Conservation (phyloP, 495 filamentous ascomycete genomes). For the Xylaria telfairii region DNA sequence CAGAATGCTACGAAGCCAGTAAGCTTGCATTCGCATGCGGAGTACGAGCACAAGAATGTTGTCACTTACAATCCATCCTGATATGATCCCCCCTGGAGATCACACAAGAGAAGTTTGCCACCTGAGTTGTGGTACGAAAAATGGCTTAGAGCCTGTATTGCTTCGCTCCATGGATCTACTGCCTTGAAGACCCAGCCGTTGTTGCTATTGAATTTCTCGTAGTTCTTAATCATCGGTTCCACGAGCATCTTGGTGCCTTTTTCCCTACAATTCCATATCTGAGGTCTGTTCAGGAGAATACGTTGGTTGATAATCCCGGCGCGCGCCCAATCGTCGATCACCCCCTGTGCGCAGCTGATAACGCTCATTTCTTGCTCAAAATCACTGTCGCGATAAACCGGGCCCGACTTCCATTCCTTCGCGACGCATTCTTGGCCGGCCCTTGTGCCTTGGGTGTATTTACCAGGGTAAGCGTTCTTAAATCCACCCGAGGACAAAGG, state of each 20-base stretch:
- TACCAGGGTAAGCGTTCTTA: constrained; percentile 41
- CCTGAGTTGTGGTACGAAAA: constrained; percentile 48
- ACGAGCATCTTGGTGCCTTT: constrained; percentile 27
- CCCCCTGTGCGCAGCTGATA: constrained; percentile 40
- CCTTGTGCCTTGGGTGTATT: constrained; percentile 34
- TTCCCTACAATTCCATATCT: constrained; percentile 32
- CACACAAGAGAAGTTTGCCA: constrained; percentile 47
- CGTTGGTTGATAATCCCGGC: constrained; percentile 34
- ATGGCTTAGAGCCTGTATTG: constrained; percentile 51
- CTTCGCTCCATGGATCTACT: constrained; percentile 32
- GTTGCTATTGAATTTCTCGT: constrained; percentile 53
- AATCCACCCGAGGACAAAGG: constrained; percentile 42
- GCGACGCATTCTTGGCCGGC: constrained; percentile 38
- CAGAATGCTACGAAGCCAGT: constrained; percentile 30
- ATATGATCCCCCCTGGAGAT: constrained; percentile 48
- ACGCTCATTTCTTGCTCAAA: constrained; percentile 46
- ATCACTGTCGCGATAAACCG: constrained; percentile 37
- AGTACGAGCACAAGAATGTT: not conserved
- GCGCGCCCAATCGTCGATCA: constrained; percentile 45
- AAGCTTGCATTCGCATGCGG: not conserved
- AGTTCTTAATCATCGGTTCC: constrained; percentile 49
- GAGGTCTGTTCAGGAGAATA: constrained; percentile 44
- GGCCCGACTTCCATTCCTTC: constrained; percentile 47
- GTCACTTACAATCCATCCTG: constrained; percentile 25
- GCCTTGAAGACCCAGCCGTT: constrained; percentile 41